Conservation (phyloP, 208 protist genomes). For the Trypanosoma cruzi region DNA sequence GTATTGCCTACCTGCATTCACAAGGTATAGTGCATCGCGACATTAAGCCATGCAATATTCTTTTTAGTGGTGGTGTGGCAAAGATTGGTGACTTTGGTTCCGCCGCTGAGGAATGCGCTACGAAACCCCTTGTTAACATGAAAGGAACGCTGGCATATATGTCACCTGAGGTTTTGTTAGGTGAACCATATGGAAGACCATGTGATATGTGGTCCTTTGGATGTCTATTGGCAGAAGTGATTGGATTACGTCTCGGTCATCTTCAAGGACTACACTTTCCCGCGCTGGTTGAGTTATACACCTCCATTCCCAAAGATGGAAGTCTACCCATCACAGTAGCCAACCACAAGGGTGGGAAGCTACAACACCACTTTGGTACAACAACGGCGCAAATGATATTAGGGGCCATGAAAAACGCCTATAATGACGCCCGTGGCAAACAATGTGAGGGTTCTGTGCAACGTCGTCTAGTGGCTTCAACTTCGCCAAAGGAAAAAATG, state of each 20-base stretch:
- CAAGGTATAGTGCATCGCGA: constrained; percentile 82
- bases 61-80: constrained; percentile 70
- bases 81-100: constrained; percentile 86
- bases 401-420: constrained; percentile 46
- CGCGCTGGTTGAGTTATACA: constrained; percentile 67
- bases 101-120: constrained; percentile 51
- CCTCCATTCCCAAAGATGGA: constrained; percentile 39
- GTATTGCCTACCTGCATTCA: constrained; percentile 63
- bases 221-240: constrained; percentile 74
- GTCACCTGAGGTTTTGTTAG: constrained; percentile 83
- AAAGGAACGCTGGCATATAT: constrained; percentile 86
- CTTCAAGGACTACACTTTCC: constrained; percentile 68
- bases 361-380: constrained; percentile 44
- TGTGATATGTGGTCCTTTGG: constrained; percentile 89
- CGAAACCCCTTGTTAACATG: constrained; percentile 61
- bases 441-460: constrained; percentile 6
- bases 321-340: constrained; percentile 57
- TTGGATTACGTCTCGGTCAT: constrained; percentile 77
- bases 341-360: constrained; percentile 36
- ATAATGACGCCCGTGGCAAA: constrained; percentile 29
- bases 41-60: constrained; percentile 84
- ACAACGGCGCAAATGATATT: constrained; percentile 35
- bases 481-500: not conserved
- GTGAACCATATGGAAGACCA: constrained; percentile 76
- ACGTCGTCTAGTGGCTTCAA: not conserved